Conservation (phyloP, 202 grass and related monocot genomes). For the Carex sylvatica region DNA sequence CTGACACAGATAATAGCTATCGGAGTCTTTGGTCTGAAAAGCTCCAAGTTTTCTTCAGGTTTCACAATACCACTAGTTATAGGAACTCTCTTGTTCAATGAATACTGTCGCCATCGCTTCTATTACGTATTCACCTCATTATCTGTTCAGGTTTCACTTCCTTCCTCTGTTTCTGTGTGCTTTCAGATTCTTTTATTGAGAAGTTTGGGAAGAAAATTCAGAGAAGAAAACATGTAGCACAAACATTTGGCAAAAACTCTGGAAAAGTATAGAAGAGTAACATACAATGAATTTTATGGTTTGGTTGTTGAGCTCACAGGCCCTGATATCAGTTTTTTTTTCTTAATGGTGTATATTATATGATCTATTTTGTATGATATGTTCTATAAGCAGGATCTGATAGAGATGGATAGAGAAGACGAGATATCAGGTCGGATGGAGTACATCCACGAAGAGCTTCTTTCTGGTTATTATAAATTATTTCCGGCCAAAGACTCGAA, state of each 20-base stretch:
- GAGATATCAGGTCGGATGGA: constrained; percentile 73
- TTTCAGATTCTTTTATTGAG: too few species aligned
- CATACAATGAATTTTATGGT: not conserved
- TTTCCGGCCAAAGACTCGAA: constrained; percentile 43
- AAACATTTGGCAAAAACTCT: not conserved
- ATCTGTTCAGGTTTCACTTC: constrained; percentile 62
- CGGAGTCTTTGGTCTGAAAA: constrained; percentile 72
- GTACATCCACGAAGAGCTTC: constrained; percentile 76
- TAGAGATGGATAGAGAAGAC: constrained; percentile 86
- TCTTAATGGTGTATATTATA: not conserved
- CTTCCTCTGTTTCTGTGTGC: not conserved
- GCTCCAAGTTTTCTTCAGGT: constrained; percentile 35
- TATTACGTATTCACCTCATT: constrained; percentile 59
- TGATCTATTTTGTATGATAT: constrained; percentile 16
- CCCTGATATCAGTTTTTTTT: not conserved
- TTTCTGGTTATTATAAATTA: constrained; percentile 60
- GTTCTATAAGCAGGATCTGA: constrained; percentile 57
- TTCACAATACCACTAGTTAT: constrained; percentile 72
- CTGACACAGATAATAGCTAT: constrained; percentile 76
- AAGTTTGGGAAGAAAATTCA: too few species aligned
- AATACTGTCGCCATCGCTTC: constrained; percentile 76
- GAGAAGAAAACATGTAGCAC: not conserved
- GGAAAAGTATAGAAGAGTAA: not conserved
- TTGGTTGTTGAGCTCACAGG: not conserved
- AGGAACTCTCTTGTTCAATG: constrained; percentile 72